Evolutionary conservation across 345 rosid species (phyloP).

Genomic region (Erodium maritimum): DNA sequence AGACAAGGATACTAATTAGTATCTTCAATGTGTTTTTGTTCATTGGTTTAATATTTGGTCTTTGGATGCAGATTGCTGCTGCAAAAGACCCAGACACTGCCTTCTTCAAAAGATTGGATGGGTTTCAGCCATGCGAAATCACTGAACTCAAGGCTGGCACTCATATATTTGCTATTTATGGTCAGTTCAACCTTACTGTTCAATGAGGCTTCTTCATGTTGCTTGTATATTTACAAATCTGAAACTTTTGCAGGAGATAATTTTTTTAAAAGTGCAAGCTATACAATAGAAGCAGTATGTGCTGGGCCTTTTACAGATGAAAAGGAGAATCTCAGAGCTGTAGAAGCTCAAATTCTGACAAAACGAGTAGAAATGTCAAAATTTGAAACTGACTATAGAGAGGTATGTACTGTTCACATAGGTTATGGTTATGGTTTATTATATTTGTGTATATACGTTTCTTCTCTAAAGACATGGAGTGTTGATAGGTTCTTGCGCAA

Average conservation of each 20-base stretch:
- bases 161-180: slow-evolving; percentile 91
- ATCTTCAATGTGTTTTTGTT: slow-evolving; percentile 11
- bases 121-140: slow-evolving; percentile 93
- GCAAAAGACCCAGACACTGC: slow-evolving; percentile 88
- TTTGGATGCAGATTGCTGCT: slow-evolving; percentile 43
- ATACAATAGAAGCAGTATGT: slow-evolving; percentile 81
- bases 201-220: slow-evolving; percentile 4
- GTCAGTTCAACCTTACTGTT: slow-evolving; percentile 32
- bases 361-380: slow-evolving; percentile 76
- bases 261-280: slow-evolving; percentile 80
- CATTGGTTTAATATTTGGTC: slow-evolving; percentile 9
- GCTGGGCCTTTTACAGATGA: slow-evolving; percentile 64
- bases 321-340: slow-evolving; percentile 70
- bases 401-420: slow-evolving; percentile 29
- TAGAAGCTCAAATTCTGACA: slow-evolving; percentile 74
- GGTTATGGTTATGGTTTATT: slow-evolving; percentile 2
- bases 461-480: slow-evolving; percentile 2
- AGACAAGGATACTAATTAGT: neutral
- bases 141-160: slow-evolving; percentile 78
- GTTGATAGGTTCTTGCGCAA: slow-evolving; percentile 59
- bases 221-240: slow-evolving; percentile 6
- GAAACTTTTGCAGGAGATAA: slow-evolving; percentile 66
- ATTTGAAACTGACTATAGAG: slow-evolving; percentile 91
- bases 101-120: slow-evolving; percentile 86
- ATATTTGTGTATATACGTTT: slow-evolving; percentile 1